Conservation (phyloP, 306 rosid genomes). For the Neltuma alba region DNA sequence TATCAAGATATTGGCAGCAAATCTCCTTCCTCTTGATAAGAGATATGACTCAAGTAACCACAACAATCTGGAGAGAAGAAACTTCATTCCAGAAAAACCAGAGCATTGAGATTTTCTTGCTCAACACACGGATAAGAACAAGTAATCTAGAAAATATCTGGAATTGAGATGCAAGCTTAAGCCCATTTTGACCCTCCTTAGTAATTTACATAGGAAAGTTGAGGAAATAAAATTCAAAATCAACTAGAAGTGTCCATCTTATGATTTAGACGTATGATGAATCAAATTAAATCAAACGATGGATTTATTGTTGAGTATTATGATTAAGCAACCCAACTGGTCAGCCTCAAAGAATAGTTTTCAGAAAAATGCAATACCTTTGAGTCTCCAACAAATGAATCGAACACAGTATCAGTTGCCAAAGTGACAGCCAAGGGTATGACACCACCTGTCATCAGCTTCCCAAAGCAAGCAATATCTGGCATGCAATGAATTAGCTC, state of each 20-base stretch:
- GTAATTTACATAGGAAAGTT: constrained; percentile 16
- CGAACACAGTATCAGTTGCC: constrained; percentile 77
- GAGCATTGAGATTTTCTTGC: constrained; percentile 28
- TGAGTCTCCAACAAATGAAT: constrained; percentile 88
- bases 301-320: not conserved
- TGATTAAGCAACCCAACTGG: constrained; percentile 17
- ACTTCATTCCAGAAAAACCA: constrained; percentile 17
- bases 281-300: constrained; percentile 20
- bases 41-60: not conserved
- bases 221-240: constrained; percentile 22
- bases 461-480: constrained; percentile 90
- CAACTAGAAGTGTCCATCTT: constrained; percentile 4
- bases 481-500: constrained; percentile 81
- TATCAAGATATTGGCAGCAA: not conserved
- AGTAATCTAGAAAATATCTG: constrained; percentile 9
- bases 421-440: constrained; percentile 86
- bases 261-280: constrained; percentile 23
- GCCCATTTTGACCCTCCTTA: constrained; percentile 23
- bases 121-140: constrained; percentile 17
- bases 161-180: constrained; percentile 2
- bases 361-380: constrained; percentile 59
- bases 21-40: constrained; percentile 7
- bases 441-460: constrained; percentile 94
- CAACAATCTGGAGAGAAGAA: not conserved
- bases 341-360: constrained; percentile 14